Percentiles rank a stretch among this genome's conserved stretches.
Evolutionary conservation across 805 yeast species (phyloP).

Genomic region (Isabelozyma rhagii): DNA sequence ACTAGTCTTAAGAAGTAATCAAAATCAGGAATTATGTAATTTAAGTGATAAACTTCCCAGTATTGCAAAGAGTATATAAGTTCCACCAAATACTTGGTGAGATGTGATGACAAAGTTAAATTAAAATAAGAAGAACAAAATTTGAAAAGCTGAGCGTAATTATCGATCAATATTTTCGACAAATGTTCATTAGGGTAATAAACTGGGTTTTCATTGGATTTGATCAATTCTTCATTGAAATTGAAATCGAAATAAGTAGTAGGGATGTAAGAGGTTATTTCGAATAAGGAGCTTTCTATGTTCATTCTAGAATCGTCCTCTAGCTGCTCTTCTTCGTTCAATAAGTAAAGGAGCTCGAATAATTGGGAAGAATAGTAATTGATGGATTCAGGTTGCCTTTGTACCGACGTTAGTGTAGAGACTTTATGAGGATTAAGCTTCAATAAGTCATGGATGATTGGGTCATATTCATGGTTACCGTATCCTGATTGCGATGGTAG

Average conservation of each 20-base stretch:
- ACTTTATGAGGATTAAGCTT: constrained; percentile 25
- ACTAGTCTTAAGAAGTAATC: constrained; percentile 30
- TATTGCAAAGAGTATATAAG: constrained; percentile 36
- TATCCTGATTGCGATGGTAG: constrained; percentile 5
- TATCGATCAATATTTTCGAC: constrained; percentile 37
- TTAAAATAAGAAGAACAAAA: constrained; percentile 35
- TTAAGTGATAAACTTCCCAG: constrained; percentile 44
- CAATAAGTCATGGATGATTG: constrained; percentile 28
- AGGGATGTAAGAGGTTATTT: constrained; percentile 25
- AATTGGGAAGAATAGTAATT: constrained; percentile 30
- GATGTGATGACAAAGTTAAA: constrained; percentile 33
- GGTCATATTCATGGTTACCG: constrained; percentile 17
- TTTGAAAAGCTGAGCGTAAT: constrained; percentile 26
- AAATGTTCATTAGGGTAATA: constrained; percentile 34
- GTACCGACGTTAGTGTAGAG: neutral
- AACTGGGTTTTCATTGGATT: constrained; percentile 1
- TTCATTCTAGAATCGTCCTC: constrained; percentile 28
- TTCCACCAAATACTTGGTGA: constrained; percentile 39
- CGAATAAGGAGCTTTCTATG: constrained; percentile 24
- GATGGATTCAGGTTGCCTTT: constrained; percentile 11
- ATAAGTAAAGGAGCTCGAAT: constrained; percentile 23
- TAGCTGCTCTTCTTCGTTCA: constrained; percentile 22
- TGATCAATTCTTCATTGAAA: neutral
- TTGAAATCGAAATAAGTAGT: constrained; percentile 6
- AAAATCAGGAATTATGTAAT: constrained; percentile 28